Conservation (phyloP, 768 basidiomycete species). For the Suillus weaverae region DNA sequence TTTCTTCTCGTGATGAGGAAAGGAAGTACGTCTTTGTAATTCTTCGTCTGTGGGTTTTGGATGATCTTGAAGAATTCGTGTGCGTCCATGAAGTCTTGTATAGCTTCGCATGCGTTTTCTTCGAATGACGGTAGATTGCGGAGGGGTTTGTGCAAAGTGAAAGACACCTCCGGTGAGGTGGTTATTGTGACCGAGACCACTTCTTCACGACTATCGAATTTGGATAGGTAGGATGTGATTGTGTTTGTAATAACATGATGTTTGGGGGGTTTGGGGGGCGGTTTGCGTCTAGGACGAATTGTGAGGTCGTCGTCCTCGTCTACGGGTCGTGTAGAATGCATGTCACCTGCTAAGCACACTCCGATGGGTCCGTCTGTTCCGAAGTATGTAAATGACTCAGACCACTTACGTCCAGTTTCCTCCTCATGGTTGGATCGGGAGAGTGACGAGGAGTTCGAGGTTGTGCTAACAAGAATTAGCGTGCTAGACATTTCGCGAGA, state of each 20-base stretch:
- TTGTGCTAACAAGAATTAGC: not conserved
- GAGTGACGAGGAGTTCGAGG: not conserved
- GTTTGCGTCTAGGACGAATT: not conserved
- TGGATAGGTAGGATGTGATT: conserved; percentile 2
- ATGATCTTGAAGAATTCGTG: not conserved
- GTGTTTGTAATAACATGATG: not conserved
- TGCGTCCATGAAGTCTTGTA: not conserved
- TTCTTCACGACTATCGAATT: not conserved
- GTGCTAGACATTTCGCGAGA: not conserved
- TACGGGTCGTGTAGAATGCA: not conserved
- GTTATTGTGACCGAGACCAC: not conserved
- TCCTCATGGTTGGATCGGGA: no score
- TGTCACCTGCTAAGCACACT: not conserved
- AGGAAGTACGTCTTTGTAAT: conserved; percentile 1
- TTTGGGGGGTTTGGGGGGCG: not conserved
- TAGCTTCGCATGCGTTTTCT: not conserved
- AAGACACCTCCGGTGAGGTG: not conserved
- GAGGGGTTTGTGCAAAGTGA: not conserved
- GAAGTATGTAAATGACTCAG: not conserved
- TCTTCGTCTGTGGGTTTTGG: not conserved
- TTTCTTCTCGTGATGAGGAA: conserved; percentile 3
- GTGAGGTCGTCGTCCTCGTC: conserved; percentile 1
- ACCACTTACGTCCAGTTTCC: not conserved
- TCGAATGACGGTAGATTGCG: not conserved
- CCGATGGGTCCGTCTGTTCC: not conserved